These are phyloP conservation scores for Fraxinus dipetala DNA, from an alignment of 305 asterid species.

Conservation along the genomic window DNA sequence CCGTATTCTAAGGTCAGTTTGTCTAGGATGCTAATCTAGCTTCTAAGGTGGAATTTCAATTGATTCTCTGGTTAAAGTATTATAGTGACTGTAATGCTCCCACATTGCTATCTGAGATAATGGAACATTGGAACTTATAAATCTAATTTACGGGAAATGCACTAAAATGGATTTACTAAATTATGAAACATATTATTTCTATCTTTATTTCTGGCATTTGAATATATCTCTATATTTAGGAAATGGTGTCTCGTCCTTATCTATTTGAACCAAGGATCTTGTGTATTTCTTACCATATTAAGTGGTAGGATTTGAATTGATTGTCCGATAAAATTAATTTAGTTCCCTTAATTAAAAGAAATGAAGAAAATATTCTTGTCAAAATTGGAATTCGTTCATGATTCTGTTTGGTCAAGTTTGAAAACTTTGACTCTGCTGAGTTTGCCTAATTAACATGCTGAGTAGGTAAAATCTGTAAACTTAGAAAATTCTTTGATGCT, in stretches of 20 bases:
- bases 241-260: not conserved
- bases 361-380: not conserved
- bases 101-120: not conserved
- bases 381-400: not conserved
- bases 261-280: conserved; percentile 1
- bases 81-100: not conserved
- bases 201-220: conserved; percentile 2
- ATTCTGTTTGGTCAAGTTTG: not conserved
- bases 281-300: not conserved
- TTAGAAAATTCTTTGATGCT: conserved; percentile 10
- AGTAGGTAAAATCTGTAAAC: conserved; percentile 1
- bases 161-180: not conserved
- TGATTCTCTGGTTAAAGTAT: not conserved
- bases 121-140: not conserved
- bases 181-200: not conserved
- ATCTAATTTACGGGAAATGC: not conserved
- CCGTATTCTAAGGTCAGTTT: conserved; percentile 65
- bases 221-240: conserved; percentile 13
- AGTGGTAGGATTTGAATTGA: not conserved
- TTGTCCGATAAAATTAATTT: not conserved
- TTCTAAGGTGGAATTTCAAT: not conserved
- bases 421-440: not conserved
- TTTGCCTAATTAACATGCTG: conserved; percentile 2
- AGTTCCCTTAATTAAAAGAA: conserved; percentile 8
- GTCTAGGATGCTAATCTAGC: not conserved